phyloP scores from a whole-genome alignment of 441 rosid species.

The Gossypium schwendimanii region DNA sequence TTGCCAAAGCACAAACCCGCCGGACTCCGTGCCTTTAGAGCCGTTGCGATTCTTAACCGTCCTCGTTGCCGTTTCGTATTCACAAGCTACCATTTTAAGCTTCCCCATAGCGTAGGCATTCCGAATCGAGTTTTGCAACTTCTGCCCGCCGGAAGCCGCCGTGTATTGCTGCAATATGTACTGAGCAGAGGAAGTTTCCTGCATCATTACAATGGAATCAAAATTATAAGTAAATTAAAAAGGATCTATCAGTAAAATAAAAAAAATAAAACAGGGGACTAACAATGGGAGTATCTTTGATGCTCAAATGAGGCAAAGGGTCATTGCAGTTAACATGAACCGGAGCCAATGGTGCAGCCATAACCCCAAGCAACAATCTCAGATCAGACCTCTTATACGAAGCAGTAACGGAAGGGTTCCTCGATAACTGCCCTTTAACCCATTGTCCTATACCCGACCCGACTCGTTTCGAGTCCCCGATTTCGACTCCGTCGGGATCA shows the following conservation, averaged over 20 bases:
- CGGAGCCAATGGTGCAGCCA: constrained; percentile 87
- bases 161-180: constrained; percentile 89
- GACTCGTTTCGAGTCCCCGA: constrained; percentile 37
- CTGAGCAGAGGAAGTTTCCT: constrained; percentile 91
- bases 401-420: constrained; percentile 48
- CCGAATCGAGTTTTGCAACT: constrained; percentile 58
- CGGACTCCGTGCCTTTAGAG: constrained; percentile 47
- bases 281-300: constrained; percentile 77
- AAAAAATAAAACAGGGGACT: constrained; percentile 8
- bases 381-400: constrained; percentile 56
- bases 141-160: constrained; percentile 83
- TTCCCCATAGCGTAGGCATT: constrained; percentile 94
- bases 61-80: constrained; percentile 66
- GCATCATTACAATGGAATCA: constrained; percentile 12
- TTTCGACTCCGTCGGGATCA: constrained; percentile 55
- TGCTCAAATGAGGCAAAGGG: constrained; percentile 73
- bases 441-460: constrained; percentile 73
- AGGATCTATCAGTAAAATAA: neutral
- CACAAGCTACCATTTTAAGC: constrained; percentile 69
- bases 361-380: constrained; percentile 65
- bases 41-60: constrained; percentile 51
- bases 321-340: constrained; percentile 60
- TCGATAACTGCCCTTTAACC: constrained; percentile 68
- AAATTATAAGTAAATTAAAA: neutral
- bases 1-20: constrained; percentile 96